phyloP scores from a whole-genome alignment of 352 stramenopile species.

The Pythium apleroticum region DNA sequence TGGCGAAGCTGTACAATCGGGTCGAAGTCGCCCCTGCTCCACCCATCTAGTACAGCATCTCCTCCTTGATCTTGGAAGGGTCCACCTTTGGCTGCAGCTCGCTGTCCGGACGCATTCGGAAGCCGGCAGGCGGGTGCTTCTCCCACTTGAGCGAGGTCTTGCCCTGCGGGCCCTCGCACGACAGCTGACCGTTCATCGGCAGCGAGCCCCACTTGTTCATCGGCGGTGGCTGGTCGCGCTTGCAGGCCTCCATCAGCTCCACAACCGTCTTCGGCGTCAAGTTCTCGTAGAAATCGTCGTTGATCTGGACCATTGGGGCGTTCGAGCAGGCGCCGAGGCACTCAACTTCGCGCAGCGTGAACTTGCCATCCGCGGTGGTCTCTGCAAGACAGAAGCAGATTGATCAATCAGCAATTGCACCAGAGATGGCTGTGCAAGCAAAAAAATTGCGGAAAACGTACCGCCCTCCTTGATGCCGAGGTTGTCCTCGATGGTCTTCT shows the following conservation, averaged over 20 bases:
- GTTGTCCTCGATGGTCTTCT: slow-evolving; percentile 97
- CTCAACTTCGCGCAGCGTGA: slow-evolving; percentile 98
- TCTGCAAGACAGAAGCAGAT: slow-evolving; percentile 38
- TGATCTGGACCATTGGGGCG: slow-evolving; percentile 99
- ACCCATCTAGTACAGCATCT: slow-evolving; percentile 83
- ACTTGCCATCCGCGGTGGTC: slow-evolving; percentile 73
- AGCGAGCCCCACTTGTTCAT: slow-evolving; percentile 99
- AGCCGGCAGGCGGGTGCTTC: slow-evolving; percentile 78
- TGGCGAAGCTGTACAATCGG: background rate
- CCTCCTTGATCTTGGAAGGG: slow-evolving; percentile 91
- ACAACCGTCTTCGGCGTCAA: slow-evolving; percentile 97
- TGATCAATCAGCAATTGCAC: slow-evolving; percentile 1
- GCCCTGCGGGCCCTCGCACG: slow-evolving; percentile 96
- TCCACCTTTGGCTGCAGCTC: slow-evolving; percentile 94
- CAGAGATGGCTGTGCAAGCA: background rate
- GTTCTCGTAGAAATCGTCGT: slow-evolving; percentile 99
- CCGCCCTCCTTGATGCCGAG: slow-evolving; percentile 97
- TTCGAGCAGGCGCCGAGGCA: slow-evolving; percentile 99
- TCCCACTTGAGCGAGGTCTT: slow-evolving; percentile 94
- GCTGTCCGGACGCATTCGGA: slow-evolving; percentile 90
- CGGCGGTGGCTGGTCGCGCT: slow-evolving; percentile 87
- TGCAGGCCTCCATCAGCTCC: slow-evolving; percentile 96
- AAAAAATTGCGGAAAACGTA: slow-evolving; percentile 20
- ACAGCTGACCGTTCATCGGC: slow-evolving; percentile 99
- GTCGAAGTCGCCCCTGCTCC: slow-evolving; percentile 6